phyloP scores from a whole-genome alignment of 2,329 filamentous ascomycete species.

The Claviceps cyperi region DNA sequence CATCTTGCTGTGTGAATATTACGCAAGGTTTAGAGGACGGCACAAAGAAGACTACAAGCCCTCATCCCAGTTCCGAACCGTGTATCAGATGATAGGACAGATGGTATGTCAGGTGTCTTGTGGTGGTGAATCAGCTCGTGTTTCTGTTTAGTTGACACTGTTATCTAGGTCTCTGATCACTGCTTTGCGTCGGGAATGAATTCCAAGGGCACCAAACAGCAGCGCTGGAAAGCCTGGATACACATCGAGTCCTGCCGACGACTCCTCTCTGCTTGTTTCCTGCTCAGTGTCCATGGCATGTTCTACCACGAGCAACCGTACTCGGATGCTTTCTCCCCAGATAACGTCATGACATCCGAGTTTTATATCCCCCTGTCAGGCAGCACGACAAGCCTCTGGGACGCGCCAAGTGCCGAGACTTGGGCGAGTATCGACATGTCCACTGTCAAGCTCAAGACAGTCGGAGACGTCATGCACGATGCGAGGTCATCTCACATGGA shows the following conservation, averaged over 20 bases:
- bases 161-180: conserved; percentile 2
- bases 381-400: conserved; percentile 33
- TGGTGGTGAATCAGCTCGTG: background rate
- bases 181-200: background rate
- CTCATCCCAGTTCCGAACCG: conserved; percentile 33
- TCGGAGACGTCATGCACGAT: conserved; percentile 18
- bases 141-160: background rate
- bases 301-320: conserved; percentile 37
- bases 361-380: conserved; percentile 32
- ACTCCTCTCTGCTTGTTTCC: conserved; percentile 40
- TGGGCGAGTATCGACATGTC: conserved; percentile 28
- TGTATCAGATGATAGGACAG: conserved; percentile 41
- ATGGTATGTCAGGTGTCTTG: conserved; percentile 29
- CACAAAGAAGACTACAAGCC: conserved; percentile 30
- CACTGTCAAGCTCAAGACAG: conserved; percentile 11
- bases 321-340: conserved; percentile 19
- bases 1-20: conserved; percentile 40
- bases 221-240: conserved; percentile 38
- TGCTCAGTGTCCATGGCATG: conserved; percentile 40
- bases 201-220: conserved; percentile 10
- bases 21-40: conserved; percentile 38
- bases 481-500: conserved; percentile 21
- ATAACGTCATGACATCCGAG: conserved; percentile 20
- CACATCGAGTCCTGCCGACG: conserved; percentile 36
- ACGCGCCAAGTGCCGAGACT: conserved; percentile 26